Evolutionary conservation across 2,329 filamentous ascomycete species (phyloP).

Genomic region (Graphilbum sp.): DNA sequence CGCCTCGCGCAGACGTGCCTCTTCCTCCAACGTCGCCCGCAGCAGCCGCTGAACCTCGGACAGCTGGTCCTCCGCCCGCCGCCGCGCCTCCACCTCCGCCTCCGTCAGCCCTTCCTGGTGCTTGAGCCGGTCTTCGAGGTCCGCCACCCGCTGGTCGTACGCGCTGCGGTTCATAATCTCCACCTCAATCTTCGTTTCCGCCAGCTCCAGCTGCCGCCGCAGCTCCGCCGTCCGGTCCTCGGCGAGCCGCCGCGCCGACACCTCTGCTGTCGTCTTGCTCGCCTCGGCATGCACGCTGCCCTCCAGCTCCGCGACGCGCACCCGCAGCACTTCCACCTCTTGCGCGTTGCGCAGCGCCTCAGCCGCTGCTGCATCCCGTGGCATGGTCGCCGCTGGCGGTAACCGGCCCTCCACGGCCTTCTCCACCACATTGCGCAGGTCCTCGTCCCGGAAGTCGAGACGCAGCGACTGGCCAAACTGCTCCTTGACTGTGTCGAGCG

Average conservation of each 20-base stretch:
- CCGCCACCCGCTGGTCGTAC: slow-evolving; percentile 44
- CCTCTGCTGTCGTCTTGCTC: slow-evolving; percentile 30
- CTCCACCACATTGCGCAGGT: slow-evolving; percentile 46
- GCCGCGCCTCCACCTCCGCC: slow-evolving; percentile 43
- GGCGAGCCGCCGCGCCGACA: slow-evolving; percentile 29
- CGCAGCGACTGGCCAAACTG: slow-evolving; percentile 30
- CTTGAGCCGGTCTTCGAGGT: slow-evolving; percentile 53
- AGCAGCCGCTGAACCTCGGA: slow-evolving; percentile 57
- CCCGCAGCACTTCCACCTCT: slow-evolving; percentile 37
- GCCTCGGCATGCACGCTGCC: slow-evolving; percentile 34
- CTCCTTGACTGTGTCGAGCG: slow-evolving; percentile 46
- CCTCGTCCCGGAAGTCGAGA: slow-evolving; percentile 28
- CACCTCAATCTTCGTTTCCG: slow-evolving; percentile 41
- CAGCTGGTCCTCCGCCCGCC: slow-evolving; percentile 54
- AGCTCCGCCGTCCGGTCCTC: slow-evolving; percentile 38
- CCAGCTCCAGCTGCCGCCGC: slow-evolving; percentile 35
- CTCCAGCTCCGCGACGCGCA: slow-evolving; percentile 43
- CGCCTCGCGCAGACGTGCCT: slow-evolving; percentile 47
- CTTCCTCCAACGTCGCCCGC: slow-evolving; percentile 55
- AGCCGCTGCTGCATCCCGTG: slow-evolving; percentile 11
- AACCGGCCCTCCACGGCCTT: slow-evolving; percentile 43
- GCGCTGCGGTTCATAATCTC: slow-evolving; percentile 45
- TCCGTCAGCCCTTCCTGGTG: slow-evolving; percentile 47
- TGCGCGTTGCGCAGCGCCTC: slow-evolving; percentile 21
- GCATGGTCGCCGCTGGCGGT: slow-evolving; percentile 20